Conservation (phyloP, 2,329 filamentous ascomycete species). For the Xylaria sp. region DNA sequence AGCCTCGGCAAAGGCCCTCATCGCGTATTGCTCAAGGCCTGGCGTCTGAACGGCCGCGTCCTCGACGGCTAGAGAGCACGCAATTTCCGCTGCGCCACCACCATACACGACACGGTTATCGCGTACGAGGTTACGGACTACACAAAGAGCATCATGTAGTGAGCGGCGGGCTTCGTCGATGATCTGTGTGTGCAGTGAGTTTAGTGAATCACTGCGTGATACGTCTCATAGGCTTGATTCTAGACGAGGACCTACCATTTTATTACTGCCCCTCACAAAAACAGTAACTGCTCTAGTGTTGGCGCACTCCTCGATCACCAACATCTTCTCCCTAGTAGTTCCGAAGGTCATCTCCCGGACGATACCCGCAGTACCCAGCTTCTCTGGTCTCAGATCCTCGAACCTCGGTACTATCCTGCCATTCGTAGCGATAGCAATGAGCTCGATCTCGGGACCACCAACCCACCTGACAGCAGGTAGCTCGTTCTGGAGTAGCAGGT, state of each 20-base stretch:
- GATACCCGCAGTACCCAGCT: slow-evolving; percentile 88
- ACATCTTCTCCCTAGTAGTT: slow-evolving; percentile 98
- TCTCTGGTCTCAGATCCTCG: slow-evolving; percentile 90
- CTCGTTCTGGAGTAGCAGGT: slow-evolving; percentile 94
- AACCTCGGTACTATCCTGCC: slow-evolving; percentile 97
- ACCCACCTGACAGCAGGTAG: slow-evolving; percentile 98
- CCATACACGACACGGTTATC: slow-evolving; percentile 99
- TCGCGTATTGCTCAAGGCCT: slow-evolving; percentile 98
- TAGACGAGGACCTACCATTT: slow-evolving; percentile 77
- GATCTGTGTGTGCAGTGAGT: slow-evolving; percentile 67
- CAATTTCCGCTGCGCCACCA: slow-evolving; percentile 95
- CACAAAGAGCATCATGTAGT: slow-evolving; percentile 95
- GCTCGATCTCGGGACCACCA: slow-evolving; percentile 95
- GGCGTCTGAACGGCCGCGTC: slow-evolving; percentile 94
- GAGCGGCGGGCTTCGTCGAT: slow-evolving; percentile 99
- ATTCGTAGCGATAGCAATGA: slow-evolving; percentile 98
- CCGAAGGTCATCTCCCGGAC: slow-evolving; percentile 97
- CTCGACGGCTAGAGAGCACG: slow-evolving; percentile 95
- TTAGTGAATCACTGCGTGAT: neutral
- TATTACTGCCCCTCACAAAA: slow-evolving; percentile 97
- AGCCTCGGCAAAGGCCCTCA: slow-evolving; percentile 97
- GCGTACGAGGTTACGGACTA: slow-evolving; percentile 93
- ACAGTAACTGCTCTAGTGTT: slow-evolving; percentile 97
- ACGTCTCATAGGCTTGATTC: neutral
- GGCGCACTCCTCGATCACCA: slow-evolving; percentile 98